phyloP scores from a whole-genome alignment of 2,329 filamentous ascomycete species.

The Chrysoporthe austroafricana region DNA sequence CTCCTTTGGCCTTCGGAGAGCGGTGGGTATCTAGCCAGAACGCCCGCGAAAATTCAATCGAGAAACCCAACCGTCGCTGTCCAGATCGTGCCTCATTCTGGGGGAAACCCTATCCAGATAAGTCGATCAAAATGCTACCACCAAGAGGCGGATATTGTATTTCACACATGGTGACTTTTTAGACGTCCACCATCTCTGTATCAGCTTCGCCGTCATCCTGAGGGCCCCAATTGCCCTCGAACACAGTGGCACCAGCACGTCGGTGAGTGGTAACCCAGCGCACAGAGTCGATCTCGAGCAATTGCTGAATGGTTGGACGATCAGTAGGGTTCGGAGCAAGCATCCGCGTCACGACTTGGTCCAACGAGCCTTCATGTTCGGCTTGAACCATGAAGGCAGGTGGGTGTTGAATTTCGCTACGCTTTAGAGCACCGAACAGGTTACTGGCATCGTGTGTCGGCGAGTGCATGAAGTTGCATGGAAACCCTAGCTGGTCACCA shows the following conservation, averaged over 20 bases:
- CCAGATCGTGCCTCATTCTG: conserved; percentile 29
- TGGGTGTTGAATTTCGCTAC: conserved; percentile 61
- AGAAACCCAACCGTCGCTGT: conserved; percentile 27
- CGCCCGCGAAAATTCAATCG: conserved; percentile 32
- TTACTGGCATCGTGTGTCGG: conserved; percentile 42
- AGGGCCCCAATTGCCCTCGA: conserved; percentile 94
- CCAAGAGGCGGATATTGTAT: conserved; percentile 22
- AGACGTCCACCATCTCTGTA: conserved; percentile 65
- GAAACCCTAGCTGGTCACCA: conserved; percentile 25
- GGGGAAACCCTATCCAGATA: conserved; percentile 40
- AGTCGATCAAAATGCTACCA: conserved; percentile 34
- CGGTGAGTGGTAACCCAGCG: conserved; percentile 79
- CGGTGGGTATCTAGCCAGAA: conserved; percentile 34
- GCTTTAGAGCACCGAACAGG: conserved; percentile 52
- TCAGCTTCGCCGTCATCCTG: conserved; percentile 56
- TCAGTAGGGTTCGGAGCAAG: conserved; percentile 73
- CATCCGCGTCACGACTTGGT: conserved; percentile 86
- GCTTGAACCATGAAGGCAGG: conserved; percentile 89
- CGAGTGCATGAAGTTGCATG: conserved; percentile 33
- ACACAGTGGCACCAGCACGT: conserved; percentile 89
- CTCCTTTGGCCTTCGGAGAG: conserved; percentile 16
- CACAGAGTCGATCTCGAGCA: conserved; percentile 75
- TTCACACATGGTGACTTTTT: conserved; percentile 35
- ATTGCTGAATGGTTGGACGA: conserved; percentile 74
- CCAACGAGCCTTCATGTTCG: conserved; percentile 73